Percentiles rank a stretch among this genome's conserved stretches.
These are phyloP conservation scores for Stereum hirsutum DNA, from an alignment of 1,284 basidiomycete genomes.

Conservation along the genomic window DNA sequence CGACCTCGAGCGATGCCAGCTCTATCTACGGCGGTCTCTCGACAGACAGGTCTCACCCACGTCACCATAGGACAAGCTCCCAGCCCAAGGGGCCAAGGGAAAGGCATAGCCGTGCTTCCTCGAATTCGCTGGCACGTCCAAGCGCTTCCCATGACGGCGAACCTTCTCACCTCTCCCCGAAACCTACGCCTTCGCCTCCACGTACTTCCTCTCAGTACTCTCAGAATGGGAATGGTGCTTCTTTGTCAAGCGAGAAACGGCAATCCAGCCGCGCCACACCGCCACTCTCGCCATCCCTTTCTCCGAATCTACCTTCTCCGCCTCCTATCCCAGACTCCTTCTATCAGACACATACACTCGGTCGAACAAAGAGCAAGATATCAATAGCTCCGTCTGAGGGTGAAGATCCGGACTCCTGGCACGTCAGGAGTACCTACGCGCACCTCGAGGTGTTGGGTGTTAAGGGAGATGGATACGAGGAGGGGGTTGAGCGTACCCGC, in stretches of 20 bases:
- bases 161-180: slow-evolving; percentile 1
- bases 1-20: slow-evolving; percentile 6
- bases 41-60: slow-evolving; percentile 5
- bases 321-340: slow-evolving; percentile 7
- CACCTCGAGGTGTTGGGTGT: slow-evolving; percentile 79
- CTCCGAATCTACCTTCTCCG: slow-evolving; percentile 1
- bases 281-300: slow-evolving; percentile 2
- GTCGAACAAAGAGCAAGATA: slow-evolving; percentile 31
- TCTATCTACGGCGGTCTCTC: slow-evolving; percentile 9
- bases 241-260: neutral
- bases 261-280: slow-evolving; percentile 1
- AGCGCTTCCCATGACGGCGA: no score
- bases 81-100: no score
- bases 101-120: neutral
- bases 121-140: neutral
- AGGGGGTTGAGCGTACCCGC: slow-evolving; percentile 87
- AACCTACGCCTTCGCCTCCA: no score
- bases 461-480: slow-evolving; percentile 85
- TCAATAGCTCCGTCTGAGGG: slow-evolving; percentile 61
- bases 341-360: slow-evolving; percentile 4
- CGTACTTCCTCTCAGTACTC: neutral
- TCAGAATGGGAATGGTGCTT: slow-evolving; percentile 5
- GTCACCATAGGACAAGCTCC: no score
- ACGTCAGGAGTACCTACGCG: slow-evolving; percentile 85
- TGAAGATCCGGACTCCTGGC: slow-evolving; percentile 80